These are phyloP conservation scores for Arachis monticola DNA, from an alignment of 331 rosid species.

Conservation along the genomic window DNA sequence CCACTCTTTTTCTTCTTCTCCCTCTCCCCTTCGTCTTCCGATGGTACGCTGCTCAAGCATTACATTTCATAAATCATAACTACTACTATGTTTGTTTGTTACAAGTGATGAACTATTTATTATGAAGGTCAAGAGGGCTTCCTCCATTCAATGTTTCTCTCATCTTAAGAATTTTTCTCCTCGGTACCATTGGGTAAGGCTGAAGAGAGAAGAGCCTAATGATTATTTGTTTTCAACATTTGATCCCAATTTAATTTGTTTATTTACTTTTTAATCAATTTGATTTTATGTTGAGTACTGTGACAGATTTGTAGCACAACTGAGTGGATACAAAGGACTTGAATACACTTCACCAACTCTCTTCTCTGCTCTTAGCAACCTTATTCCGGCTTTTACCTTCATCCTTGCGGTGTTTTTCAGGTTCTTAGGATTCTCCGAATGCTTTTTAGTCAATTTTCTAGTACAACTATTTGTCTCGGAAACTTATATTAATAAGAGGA, in stretches of 20 bases:
- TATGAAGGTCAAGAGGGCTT: slow-evolving; percentile 51
- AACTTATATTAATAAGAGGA: too few species aligned
- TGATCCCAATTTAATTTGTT: background rate
- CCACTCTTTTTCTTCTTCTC: slow-evolving; percentile 37
- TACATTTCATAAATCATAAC: background rate
- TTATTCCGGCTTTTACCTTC: slow-evolving; percentile 62
- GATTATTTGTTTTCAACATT: background rate
- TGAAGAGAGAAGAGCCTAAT: background rate
- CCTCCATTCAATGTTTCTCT: slow-evolving; percentile 52
- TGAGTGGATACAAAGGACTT: slow-evolving; percentile 53
- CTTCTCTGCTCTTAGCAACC: slow-evolving; percentile 51
- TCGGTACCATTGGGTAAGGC: slow-evolving; percentile 60
- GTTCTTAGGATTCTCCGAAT: slow-evolving; percentile 26
- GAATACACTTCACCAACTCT: slow-evolving; percentile 55
- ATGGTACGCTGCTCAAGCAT: slow-evolving; percentile 4
- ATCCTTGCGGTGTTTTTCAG: slow-evolving; percentile 57
- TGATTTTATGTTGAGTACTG: background rate
- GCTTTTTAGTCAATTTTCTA: too few species aligned
- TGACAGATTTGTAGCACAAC: slow-evolving; percentile 43
- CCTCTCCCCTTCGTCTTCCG: slow-evolving; percentile 38
- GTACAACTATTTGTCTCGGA: too few species aligned
- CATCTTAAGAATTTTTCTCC: slow-evolving; percentile 47
- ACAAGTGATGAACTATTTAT: too few species aligned
- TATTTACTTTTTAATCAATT: background rate
- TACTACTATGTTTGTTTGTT: too few species aligned